These are phyloP conservation scores for Dryadomyces sulphureus DNA, from an alignment of 2,329 filamentous ascomycete species.

Conservation along the genomic window DNA sequence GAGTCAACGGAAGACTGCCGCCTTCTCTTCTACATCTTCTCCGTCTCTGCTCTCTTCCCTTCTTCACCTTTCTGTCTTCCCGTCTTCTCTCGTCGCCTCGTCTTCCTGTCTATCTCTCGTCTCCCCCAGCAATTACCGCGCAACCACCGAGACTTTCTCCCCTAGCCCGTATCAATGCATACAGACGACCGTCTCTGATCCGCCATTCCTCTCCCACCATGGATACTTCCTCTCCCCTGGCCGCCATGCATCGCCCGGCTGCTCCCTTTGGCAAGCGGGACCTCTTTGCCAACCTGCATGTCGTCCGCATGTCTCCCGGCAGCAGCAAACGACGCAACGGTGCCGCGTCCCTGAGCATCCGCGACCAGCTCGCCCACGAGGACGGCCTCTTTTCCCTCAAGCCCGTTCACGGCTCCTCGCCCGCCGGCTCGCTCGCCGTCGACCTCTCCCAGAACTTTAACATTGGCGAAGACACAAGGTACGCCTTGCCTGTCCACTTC, in stretches of 20 bases:
- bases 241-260: conserved; percentile 73
- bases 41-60: background rate
- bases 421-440: conserved; percentile 77
- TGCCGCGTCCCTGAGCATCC: conserved; percentile 54
- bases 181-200: background rate
- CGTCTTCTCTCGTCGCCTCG: background rate
- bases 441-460: conserved; percentile 96
- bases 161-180: no score
- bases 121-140: no score
- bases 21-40: background rate
- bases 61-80: background rate
- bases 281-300: conserved; percentile 35
- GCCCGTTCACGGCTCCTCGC: conserved; percentile 70
- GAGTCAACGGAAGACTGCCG: background rate
- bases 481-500: conserved; percentile 10
- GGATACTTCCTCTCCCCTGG: conserved; percentile 88
- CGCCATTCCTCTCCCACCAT: conserved; percentile 31
- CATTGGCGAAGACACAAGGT: conserved; percentile 77
- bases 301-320: conserved; percentile 32
- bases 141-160: no score
- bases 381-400: conserved; percentile 66
- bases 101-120: conserved; percentile 2
- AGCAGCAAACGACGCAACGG: conserved; percentile 27
- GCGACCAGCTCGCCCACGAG: conserved; percentile 48
- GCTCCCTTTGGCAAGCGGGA: conserved; percentile 46